A percentile compares a stretch with the other conserved stretches of the same genome.
phyloP scores from a whole-genome alignment of 148 eudicot species.

The Spergularia marina region DNA sequence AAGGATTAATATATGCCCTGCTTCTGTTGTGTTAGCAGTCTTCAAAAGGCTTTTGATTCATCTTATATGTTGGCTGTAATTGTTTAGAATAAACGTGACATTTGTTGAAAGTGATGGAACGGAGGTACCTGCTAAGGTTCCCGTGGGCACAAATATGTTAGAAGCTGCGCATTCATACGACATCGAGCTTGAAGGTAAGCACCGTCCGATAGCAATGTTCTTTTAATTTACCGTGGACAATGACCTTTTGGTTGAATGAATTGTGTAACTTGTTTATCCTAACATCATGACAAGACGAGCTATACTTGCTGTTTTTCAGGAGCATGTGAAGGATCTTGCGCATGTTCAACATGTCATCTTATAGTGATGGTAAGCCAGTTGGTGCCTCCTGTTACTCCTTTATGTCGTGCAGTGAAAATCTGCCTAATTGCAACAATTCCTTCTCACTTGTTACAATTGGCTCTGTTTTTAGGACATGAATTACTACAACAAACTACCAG shows the following conservation, averaged over 20 bases:
- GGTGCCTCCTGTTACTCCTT: neutral
- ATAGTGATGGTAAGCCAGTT: slow-evolving; percentile 66
- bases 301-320: slow-evolving; percentile 45
- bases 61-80: slow-evolving; percentile 3
- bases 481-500: slow-evolving; percentile 80
- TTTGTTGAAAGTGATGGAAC: slow-evolving; percentile 90
- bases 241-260: neutral
- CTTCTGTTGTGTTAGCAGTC: slow-evolving; percentile 14
- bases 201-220: slow-evolving; percentile 3
- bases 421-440: neutral
- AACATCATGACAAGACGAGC: slow-evolving; percentile 1
- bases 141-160: slow-evolving; percentile 83
- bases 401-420: neutral
- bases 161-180: slow-evolving; percentile 96
- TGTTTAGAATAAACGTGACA: slow-evolving; percentile 80
- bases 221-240: neutral
- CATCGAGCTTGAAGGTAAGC: slow-evolving; percentile 83
- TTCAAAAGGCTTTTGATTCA: neutral
- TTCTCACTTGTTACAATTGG: neutral
- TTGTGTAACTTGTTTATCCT: neutral
- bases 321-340: slow-evolving; percentile 96
- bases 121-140: slow-evolving; percentile 67
- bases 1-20: neutral
- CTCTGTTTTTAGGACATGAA: slow-evolving; percentile 56
- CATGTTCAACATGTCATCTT: slow-evolving; percentile 95